Conservation (phyloP, 148 eudicot species). For the Pouteria glomerata region DNA sequence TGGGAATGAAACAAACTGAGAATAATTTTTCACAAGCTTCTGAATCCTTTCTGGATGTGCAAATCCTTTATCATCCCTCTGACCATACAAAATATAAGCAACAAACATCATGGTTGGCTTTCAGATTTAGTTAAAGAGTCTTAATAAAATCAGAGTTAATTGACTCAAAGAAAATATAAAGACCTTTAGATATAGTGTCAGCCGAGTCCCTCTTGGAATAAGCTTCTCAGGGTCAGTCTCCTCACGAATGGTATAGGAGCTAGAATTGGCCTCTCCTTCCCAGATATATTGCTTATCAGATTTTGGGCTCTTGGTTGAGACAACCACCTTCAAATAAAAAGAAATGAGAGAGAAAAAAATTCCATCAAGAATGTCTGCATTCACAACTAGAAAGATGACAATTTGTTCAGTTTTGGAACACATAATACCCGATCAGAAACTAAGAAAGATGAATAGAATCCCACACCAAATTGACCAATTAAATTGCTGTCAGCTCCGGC, state of each 20-base stretch:
- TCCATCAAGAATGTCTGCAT: background rate
- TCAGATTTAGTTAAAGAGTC: background rate
- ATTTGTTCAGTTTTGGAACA: background rate
- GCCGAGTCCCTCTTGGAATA: slow-evolving; percentile 85
- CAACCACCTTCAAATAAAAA: slow-evolving; percentile 53
- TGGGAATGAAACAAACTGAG: slow-evolving; percentile 96
- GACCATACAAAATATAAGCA: slow-evolving; percentile 7
- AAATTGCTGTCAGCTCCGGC: slow-evolving; percentile 80
- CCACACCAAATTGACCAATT: slow-evolving; percentile 99
- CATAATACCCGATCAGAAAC: slow-evolving; percentile 75
- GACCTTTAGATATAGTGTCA: slow-evolving; percentile 84
- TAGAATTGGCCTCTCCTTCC: slow-evolving; percentile 97
- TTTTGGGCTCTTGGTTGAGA: slow-evolving; percentile 86
- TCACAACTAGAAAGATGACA: background rate
- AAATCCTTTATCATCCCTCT: slow-evolving; percentile 84
- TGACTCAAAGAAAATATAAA: background rate
- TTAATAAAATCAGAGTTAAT: background rate
- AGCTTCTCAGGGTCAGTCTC: slow-evolving; percentile 88
- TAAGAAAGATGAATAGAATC: slow-evolving; percentile 94
- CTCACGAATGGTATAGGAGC: slow-evolving; percentile 80
- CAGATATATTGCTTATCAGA: slow-evolving; percentile 94
- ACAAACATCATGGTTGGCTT: slow-evolving; percentile 2
- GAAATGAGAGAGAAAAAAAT: background rate
- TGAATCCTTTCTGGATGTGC: slow-evolving; percentile 90
- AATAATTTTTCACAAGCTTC: slow-evolving; percentile 91